These are phyloP conservation scores for Brassica cretica DNA, from an alignment of 345 rosid species.

Conservation along the genomic window DNA sequence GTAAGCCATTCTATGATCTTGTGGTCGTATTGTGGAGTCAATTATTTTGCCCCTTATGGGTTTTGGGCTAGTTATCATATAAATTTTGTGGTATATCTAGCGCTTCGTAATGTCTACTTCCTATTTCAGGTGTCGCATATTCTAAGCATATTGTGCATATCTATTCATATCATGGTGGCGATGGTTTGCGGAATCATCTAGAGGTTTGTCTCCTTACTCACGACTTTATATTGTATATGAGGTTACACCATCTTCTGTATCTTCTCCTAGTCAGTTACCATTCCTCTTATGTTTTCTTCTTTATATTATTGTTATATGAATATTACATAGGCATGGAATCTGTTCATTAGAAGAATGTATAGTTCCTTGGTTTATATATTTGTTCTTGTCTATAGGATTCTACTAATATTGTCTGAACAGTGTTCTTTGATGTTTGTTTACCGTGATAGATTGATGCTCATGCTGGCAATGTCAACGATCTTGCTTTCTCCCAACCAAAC, in stretches of 20 bases:
- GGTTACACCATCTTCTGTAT: neutral
- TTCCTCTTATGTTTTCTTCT: conserved; percentile 1
- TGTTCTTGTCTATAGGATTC: conserved; percentile 10
- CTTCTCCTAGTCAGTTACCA: conserved; percentile 9
- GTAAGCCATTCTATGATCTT: conserved; percentile 38
- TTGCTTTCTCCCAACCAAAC: conserved; percentile 67
- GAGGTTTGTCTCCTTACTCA: conserved; percentile 49
- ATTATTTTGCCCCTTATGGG: conserved; percentile 9
- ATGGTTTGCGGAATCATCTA: conserved; percentile 50
- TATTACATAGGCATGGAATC: too few relatives aligned
- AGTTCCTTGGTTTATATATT: neutral
- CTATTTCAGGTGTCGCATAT: conserved; percentile 70
- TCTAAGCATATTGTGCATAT: conserved; percentile 81
- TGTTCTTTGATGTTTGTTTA: neutral
- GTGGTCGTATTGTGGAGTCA: conserved; percentile 1
- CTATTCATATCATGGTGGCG: conserved; percentile 57
- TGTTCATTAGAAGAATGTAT: neutral
- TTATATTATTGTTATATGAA: too few relatives aligned
- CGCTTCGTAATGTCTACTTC: neutral
- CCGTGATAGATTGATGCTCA: conserved; percentile 63
- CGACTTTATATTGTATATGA: conserved; percentile 27
- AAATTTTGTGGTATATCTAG: neutral
- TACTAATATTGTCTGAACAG: neutral
- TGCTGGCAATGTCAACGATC: conserved; percentile 65
- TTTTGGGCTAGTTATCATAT: neutral